Evolutionary conservation across 2,329 filamentous ascomycete genomes (phyloP), one percentile per base, ranked within the genome.

Genomic region (Arthrobotrys iridis): DNA sequence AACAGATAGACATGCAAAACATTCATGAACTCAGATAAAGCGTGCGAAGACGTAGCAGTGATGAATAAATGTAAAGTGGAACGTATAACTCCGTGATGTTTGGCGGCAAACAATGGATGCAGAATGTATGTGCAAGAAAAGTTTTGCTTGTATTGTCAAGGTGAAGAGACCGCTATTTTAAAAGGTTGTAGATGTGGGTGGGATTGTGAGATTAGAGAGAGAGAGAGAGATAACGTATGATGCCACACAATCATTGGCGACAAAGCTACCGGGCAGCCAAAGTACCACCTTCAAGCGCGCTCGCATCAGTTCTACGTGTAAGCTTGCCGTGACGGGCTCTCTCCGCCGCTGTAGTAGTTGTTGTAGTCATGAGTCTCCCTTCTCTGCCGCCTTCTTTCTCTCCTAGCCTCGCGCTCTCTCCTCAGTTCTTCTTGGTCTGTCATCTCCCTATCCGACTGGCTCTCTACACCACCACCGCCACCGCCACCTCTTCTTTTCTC

Each of bases 301-400:
- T 22, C 50, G 24, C 28, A 11, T 55, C 18, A 37, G 18, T 35
- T 45, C 37, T 67, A 74, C 15, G 55, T 63, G 33, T 74, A 74
- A 26, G 55, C 63, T n/a, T 41, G 46, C 18, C 48, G 58, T 30
- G 50, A 48, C 2, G 70, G 70, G 20, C 63, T 74, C 33, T 74
- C 70, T 3, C 62, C 70, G 18, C 70, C 70, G 46, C 62, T 74
- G n/a, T 66, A 60, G 55, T 71, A 71, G 41, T 71, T 33, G n/a
- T 28, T 41, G 28, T 67, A 57, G 24, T 67, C 72, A 7, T 63
- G 50, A 10, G 70, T 68, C 43, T 75, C 62, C 35, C 65, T 76
- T 13, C 50, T 70, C 64, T 65, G 64, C 43, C 72, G 64, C 18
- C 72, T 68, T 15, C 64, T 46, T 22, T 68, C 45, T 40, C 72